Base-by-base conservation (phyloP, 2,329 filamentous ascomycete genomes). In the Colletotrichum spaethianum region DNA sequence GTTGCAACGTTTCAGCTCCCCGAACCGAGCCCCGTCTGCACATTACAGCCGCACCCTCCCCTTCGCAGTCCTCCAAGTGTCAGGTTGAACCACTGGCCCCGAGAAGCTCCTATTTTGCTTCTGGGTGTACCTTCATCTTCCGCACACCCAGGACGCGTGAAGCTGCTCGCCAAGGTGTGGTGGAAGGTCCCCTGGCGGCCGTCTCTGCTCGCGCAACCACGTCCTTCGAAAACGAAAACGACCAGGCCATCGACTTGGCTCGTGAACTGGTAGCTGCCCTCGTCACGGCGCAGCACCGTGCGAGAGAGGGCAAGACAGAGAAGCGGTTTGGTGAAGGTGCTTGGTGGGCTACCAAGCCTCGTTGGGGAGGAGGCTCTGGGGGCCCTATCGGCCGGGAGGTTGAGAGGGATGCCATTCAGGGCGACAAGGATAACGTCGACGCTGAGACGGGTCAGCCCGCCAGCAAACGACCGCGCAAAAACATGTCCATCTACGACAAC, bases 351-450 rank as follows among this genome's bases (percentile, higher is more conserved):
- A 86, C 84, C 9, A 86, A 85, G 75, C 87, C 84, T 42, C 86
- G 90, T 67, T 92, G 90, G 90, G 90, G 90, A 63, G 90, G 90
- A 57, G 90, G 89, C 3, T 77, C 86, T 11, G 90, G 90, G 40
- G 90, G 90, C 0, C 88, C 89, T 3, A 91, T 92, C 73, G 90
- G 90, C 2, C 85, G 88, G 33, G 90, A 92, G 79, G 81, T 89
- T 40, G 88, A 90, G 55, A 83, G 83, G 52, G 85, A 87, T 72
- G 77, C 82, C 12, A 75, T 84, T 33, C 76, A 84, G 16, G 85
- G 84, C 26, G 86, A 88, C 73, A 87, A 86, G 77, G 85, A 87
- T 63, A 79, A 79, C 53, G 76, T 76, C 59, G 28, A 77, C 75
- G 2, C 63, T 6, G 57, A 70, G 73, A 74, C 46, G 77, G 63